Conservation (phyloP, 768 basidiomycete species). For the Boletus subparvulus region DNA sequence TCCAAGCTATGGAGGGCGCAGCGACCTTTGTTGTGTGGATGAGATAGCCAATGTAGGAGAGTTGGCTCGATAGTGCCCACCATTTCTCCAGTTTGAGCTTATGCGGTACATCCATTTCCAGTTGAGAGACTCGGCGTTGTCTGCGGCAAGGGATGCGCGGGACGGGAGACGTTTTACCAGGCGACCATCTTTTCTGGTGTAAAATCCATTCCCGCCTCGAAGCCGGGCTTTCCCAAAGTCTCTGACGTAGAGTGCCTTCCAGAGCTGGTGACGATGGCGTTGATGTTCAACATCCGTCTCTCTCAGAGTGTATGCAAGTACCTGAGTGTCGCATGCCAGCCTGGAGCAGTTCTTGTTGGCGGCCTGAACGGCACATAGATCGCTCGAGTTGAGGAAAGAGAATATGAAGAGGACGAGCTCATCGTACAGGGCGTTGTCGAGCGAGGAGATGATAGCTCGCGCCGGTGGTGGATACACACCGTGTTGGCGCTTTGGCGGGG, state of each 20-base stretch:
- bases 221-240: conserved; percentile 68
- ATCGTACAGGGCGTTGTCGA: conserved; percentile 65
- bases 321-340: conserved; percentile 66
- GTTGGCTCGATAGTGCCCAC: conserved; percentile 39
- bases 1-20: conserved; percentile 47
- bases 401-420: conserved; percentile 75
- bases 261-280: conserved; percentile 43
- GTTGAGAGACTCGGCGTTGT: conserved; percentile 39
- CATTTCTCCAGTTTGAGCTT: conserved; percentile 78
- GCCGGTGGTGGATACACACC: conserved; percentile 11
- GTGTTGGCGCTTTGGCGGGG: conserved; percentile 58
- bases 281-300: conserved; percentile 19
- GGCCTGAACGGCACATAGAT: conserved; percentile 65
- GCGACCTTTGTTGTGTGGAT: conserved; percentile 50
- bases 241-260: conserved; percentile 63
- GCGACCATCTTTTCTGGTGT: conserved; percentile 54
- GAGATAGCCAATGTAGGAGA: conserved; percentile 17
- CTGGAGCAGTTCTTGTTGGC: conserved; percentile 67
- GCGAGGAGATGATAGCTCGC: conserved; percentile 32
- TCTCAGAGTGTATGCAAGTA: conserved; percentile 27
- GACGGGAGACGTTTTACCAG: conserved; percentile 60
- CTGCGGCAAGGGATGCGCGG: conserved; percentile 37
- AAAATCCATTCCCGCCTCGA: conserved; percentile 64
- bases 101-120: conserved; percentile 91
- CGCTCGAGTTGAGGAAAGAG: conserved; percentile 62